A percentile compares a stretch with the other conserved stretches of the same genome.
These are phyloP conservation scores for Rhododendron griersonianum DNA, from an alignment of 148 eudicot species.

Conservation along the genomic window DNA sequence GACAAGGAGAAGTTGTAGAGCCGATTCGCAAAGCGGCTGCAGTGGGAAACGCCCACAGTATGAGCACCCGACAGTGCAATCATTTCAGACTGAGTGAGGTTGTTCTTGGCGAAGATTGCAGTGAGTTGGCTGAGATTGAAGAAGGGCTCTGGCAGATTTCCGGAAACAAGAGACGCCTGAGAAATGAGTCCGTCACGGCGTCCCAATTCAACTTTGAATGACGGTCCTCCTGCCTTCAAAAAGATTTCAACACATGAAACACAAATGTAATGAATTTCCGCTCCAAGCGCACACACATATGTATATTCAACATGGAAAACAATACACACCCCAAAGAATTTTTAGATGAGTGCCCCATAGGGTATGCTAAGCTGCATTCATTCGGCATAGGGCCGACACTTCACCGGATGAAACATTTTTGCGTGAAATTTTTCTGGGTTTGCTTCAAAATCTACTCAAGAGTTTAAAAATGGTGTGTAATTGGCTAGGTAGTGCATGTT, in stretches of 20 bases:
- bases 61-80: constrained; percentile 63
- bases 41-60: constrained; percentile 59
- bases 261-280: neutral
- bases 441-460: neutral
- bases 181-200: constrained; percentile 64
- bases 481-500: neutral
- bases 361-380: neutral
- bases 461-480: neutral
- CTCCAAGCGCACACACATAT: neutral
- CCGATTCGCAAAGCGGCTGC: constrained; percentile 43
- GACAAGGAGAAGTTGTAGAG: constrained; percentile 51
- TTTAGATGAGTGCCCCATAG: neutral
- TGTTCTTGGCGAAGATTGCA: constrained; percentile 34
- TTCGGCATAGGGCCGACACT: neutral
- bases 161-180: constrained; percentile 43
- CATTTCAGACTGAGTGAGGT: constrained; percentile 44
- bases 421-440: neutral
- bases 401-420: neutral
- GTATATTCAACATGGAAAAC: neutral
- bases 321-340: neutral
- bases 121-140: constrained; percentile 39
- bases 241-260: neutral
- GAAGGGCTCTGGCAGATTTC: constrained; percentile 45
- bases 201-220: constrained; percentile 56
- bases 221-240: constrained; percentile 57